Conservation (phyloP, 257 asterid genomes). For the Asclepias syriaca region DNA sequence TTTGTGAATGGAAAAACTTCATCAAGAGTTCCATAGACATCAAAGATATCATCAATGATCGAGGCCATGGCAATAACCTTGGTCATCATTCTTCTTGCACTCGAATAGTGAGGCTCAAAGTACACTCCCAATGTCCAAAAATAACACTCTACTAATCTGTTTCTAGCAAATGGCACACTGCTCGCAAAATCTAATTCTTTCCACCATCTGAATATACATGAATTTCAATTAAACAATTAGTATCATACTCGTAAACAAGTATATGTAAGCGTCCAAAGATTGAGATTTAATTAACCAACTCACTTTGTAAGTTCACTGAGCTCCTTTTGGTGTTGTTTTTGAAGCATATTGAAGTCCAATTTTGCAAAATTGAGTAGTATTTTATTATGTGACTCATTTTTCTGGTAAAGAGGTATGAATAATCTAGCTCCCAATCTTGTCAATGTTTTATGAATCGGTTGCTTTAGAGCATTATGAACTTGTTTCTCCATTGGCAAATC, state of each 20-base stretch:
- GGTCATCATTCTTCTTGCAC: constrained; percentile 5
- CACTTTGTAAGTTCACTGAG: constrained; percentile 8
- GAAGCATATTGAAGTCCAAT: constrained; percentile 26
- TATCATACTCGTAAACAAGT: too few relatives aligned
- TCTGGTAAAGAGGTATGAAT: constrained; percentile 20
- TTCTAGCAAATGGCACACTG: constrained; percentile 28
- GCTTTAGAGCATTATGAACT: constrained; percentile 11
- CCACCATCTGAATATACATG: constrained; percentile 32
- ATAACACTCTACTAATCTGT: constrained; percentile 35
- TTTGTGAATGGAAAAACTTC: constrained; percentile 24
- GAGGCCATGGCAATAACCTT: constrained; percentile 18
- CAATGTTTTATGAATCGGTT: constrained; percentile 24
- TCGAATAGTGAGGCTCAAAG: constrained; percentile 28
- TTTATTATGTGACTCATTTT: background rate
- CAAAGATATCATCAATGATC: constrained; percentile 24
- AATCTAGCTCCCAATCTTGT: constrained; percentile 15
- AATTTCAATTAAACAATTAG: background rate
- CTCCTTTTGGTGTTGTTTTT: constrained; percentile 23
- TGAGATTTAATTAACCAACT: background rate
- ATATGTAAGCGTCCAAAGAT: too few relatives aligned
- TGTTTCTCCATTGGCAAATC: background rate
- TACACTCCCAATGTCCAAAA: constrained; percentile 26
- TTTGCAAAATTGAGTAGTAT: constrained; percentile 19
- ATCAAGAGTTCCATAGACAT: constrained; percentile 19
- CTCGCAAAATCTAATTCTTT: constrained; percentile 13